These are phyloP conservation scores for Delonix regia DNA, from an alignment of 306 rosid genomes.

Conservation along the genomic window DNA sequence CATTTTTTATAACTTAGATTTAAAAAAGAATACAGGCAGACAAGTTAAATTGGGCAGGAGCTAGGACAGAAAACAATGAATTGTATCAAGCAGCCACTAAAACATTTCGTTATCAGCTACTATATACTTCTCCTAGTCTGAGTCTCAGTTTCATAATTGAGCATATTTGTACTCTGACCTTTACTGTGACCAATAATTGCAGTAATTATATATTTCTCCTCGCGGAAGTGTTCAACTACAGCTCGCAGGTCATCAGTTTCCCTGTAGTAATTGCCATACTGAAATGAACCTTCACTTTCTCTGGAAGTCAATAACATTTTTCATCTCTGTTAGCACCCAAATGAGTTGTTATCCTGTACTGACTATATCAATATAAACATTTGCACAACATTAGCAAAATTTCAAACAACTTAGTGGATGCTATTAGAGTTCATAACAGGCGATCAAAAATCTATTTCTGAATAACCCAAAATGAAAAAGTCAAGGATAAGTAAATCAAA, in stretches of 20 bases:
- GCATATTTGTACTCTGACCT: slow-evolving; percentile 54
- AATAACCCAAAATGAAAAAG: neutral
- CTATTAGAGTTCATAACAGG: neutral
- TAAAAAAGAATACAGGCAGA: neutral
- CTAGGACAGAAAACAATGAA: slow-evolving; percentile 4
- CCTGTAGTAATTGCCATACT: slow-evolving; percentile 81
- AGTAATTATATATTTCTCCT: slow-evolving; percentile 47
- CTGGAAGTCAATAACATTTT: slow-evolving; percentile 46
- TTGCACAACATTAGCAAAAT: neutral
- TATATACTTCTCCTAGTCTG: neutral
- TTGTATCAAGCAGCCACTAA: slow-evolving; percentile 21
- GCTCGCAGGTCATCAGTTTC: slow-evolving; percentile 80
- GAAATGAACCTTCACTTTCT: slow-evolving; percentile 90
- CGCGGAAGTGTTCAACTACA: slow-evolving; percentile 65
- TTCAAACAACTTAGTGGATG: neutral
- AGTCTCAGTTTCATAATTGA: slow-evolving; percentile 17
- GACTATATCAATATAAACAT: slow-evolving; percentile 1
- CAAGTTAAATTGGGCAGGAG: neutral
- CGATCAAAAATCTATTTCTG: slow-evolving; percentile 1
- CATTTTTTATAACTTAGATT: neutral
- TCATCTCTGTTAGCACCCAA: slow-evolving; percentile 6
- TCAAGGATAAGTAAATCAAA: neutral
- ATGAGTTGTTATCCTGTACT: neutral
- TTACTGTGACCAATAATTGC: slow-evolving; percentile 91
- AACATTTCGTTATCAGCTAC: neutral